Evolutionary conservation across 2,329 filamentous ascomycete species (phyloP).

Genomic region (Sporothrix mexicana): DNA sequence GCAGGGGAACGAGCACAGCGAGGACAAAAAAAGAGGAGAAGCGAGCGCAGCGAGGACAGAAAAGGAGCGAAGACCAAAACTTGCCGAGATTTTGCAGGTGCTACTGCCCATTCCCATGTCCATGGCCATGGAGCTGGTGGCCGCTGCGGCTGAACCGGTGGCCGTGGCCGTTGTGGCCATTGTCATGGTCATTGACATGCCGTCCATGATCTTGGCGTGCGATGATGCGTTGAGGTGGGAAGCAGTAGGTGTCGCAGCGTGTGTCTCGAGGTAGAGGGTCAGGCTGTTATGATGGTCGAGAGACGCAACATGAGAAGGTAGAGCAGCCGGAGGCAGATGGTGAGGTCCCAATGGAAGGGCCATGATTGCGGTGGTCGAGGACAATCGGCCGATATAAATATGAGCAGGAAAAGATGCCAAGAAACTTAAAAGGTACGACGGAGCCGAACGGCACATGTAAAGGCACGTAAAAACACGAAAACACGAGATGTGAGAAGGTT

Average conservation of each 20-base stretch:
- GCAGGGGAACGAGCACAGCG: not conserved
- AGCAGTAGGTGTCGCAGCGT: no score
- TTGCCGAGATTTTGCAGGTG: constrained; percentile 52
- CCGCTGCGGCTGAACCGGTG: not conserved
- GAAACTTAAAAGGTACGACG: not conserved
- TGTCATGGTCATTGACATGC: constrained; percentile 21
- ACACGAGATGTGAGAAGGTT: not conserved
- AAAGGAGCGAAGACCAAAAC: constrained; percentile 40
- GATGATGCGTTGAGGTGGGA: not conserved
- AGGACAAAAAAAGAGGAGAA: not conserved
- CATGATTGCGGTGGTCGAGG: not conserved
- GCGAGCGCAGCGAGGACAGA: not conserved
- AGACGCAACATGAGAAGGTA: not conserved
- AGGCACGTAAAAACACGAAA: not conserved
- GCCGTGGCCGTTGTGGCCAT: constrained; percentile 15
- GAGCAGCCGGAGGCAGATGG: not conserved
- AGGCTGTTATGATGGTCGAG: not conserved
- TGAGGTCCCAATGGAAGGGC: not conserved
- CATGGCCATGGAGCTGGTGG: constrained; percentile 35
- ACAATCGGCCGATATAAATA: no score
- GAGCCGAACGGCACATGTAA: not conserved
- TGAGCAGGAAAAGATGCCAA: not conserved
- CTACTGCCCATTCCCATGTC: constrained; percentile 44
- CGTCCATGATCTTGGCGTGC: no score
- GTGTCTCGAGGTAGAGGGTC: not conserved